Evolutionary conservation across 371 early-diverging fungal genomes (phyloP), one percentile per base, ranked within the genome.

Genomic region (Circinella umbellata): DNA sequence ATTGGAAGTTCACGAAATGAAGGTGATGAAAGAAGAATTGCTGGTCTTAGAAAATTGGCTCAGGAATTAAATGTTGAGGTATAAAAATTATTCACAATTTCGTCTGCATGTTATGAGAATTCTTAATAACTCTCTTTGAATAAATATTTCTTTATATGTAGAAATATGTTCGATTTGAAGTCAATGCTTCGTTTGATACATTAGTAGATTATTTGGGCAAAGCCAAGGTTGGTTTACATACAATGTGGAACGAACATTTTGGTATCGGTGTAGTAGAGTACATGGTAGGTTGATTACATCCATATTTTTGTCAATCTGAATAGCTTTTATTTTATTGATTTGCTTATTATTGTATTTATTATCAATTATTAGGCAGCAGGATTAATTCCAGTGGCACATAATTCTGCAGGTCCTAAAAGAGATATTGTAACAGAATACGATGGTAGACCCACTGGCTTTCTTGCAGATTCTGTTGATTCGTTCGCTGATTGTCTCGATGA

Each of bases 201-300:
- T 84, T 97, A 0, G 80, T 85, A 13, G 74, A 76, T 0, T 84
- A 88, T 71, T 73, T 97, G 15, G 75, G 82, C 3, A 72, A 64
- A 11, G 87, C 91, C n/a, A 81, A 83, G 60, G 80, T 97, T 48
- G 99, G 98, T 0, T 63, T 99, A 20, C 98, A 98, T 74, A 94
- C 98, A 15, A 99, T 99, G 99, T 84, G 87, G 80, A 92, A 98
- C 72, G 99, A 99, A 74, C 99, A 99, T 76, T 99, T 99, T 83
- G 99, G 99, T 17, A 99, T 99, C 72, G 91, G 94, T 34, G 89
- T 98, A 51, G 95, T 99, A 3, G 99, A 99, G 80, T 96, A 95
- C 70, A 96, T 97, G 97, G 92, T 94, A 82, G 51, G 73, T 27
- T 17, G 11, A 42, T 42, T 11, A 42, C 42, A 42, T 42, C 1